Percentiles rank a stretch among this genome's conserved stretches.
phyloP scores from a whole-genome alignment of 257 asterid genomes.

The Coffea eugenioides region DNA sequence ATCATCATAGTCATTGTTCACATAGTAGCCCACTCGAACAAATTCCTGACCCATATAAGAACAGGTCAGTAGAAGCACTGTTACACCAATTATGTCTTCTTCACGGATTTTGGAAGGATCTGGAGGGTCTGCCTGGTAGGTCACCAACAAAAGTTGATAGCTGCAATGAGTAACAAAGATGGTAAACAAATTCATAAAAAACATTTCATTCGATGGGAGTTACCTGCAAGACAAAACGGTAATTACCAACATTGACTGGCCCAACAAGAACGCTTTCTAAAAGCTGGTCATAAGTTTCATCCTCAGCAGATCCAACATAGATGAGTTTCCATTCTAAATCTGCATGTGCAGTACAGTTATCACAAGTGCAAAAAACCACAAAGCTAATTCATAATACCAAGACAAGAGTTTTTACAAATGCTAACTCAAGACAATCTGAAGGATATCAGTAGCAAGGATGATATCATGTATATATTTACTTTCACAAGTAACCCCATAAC shows the following conservation, averaged over 20 bases:
- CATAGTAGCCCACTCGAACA: constrained; percentile 90
- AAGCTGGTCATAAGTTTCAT: constrained; percentile 91
- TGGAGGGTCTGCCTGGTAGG: constrained; percentile 87
- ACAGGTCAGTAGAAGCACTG: constrained; percentile 90
- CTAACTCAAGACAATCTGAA: not conserved
- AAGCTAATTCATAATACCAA: not conserved
- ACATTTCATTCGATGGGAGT: not conserved
- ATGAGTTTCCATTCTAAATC: constrained; percentile 98
- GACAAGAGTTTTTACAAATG: too few relatives aligned
- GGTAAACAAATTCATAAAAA: constrained; percentile 4
- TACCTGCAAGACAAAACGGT: constrained; percentile 92
- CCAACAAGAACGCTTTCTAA: constrained; percentile 98
- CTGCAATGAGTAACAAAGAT: not conserved
- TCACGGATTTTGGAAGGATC: constrained; percentile 93
- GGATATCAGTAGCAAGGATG: not conserved
- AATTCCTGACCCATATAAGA: constrained; percentile 92
- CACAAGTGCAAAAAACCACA: not conserved
- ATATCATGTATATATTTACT: too few relatives aligned
- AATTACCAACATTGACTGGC: constrained; percentile 93
- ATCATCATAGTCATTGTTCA: constrained; percentile 81
- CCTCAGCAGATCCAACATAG: constrained; percentile 99
- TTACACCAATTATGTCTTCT: constrained; percentile 93
- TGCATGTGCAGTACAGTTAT: constrained; percentile 33
- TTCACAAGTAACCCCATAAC: too few relatives aligned
- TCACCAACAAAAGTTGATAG: not conserved